These are phyloP conservation scores for Eustoma russellianum DNA, from an alignment of 257 asterid species.

Conservation along the genomic window DNA sequence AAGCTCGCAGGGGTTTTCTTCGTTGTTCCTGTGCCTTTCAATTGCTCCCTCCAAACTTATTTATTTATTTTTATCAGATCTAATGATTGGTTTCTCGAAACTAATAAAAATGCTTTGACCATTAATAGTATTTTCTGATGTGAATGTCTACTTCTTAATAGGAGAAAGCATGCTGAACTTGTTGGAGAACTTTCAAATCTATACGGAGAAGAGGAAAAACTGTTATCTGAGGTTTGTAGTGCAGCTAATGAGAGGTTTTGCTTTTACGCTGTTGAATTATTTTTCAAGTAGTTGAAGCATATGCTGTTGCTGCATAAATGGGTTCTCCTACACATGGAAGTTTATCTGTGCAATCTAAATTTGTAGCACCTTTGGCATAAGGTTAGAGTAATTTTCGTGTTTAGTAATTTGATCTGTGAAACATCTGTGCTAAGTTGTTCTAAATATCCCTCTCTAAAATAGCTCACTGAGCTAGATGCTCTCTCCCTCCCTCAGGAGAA, in stretches of 20 bases:
- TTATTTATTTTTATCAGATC: conserved; percentile 14
- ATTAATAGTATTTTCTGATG: not conserved
- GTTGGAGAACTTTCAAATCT: conserved; percentile 83
- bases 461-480: too few species aligned
- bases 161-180: conserved; percentile 98
- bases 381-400: not conserved
- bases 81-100: too few species aligned
- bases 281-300: not conserved
- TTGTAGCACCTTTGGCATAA: not conserved
- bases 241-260: conserved; percentile 8
- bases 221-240: conserved; percentile 70
- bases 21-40: not conserved
- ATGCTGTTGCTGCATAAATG: not conserved
- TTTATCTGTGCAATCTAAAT: not conserved
- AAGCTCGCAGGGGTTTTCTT: not conserved
- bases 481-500: not conserved
- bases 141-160: conserved; percentile 43
- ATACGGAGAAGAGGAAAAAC: conserved; percentile 82
- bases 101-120: too few species aligned
- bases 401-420: too few species aligned
- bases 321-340: too few species aligned
- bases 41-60: not conserved
- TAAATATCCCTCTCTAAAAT: too few species aligned
- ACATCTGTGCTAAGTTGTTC: too few species aligned
- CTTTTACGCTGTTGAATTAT: not conserved